Evolutionary conservation across 306 rosid species (phyloP).

Genomic region (Begonia fuchsioides): DNA sequence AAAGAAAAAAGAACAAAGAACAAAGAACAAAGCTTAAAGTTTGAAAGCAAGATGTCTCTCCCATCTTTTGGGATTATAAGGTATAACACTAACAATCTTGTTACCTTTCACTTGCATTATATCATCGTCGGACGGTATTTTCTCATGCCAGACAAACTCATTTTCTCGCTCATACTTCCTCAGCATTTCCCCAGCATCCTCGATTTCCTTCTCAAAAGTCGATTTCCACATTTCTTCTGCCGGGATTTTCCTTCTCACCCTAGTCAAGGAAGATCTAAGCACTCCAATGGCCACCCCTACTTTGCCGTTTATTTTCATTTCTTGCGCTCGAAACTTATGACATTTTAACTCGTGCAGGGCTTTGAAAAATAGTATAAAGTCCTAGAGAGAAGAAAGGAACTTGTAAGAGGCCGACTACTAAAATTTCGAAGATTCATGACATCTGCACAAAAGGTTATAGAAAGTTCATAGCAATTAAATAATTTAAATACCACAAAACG

Average conservation of each 20-base stretch:
- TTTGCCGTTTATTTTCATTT: conserved; percentile 29
- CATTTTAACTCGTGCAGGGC: conserved; percentile 45
- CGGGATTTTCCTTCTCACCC: conserved; percentile 26
- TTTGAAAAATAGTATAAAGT: conserved; percentile 39
- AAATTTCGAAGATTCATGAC: no score
- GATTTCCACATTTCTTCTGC: conserved; percentile 38
- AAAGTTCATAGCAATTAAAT: no score
- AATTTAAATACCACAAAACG: conserved; percentile 27
- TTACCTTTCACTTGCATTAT: conserved; percentile 35
- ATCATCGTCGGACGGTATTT: conserved; percentile 24
- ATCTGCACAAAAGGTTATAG: no score
- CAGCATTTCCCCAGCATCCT: conserved; percentile 35
- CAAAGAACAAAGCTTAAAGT: not conserved
- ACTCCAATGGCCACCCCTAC: conserved; percentile 51
- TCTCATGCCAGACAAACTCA: conserved; percentile 56
- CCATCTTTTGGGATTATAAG: conserved; percentile 51
- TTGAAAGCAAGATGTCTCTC: conserved; percentile 44
- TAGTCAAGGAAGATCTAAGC: conserved; percentile 27
- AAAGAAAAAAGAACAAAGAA: not conserved
- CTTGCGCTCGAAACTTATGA: conserved; percentile 36
- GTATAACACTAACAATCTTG: conserved; percentile 37
- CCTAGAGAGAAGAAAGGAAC: conserved; percentile 24
- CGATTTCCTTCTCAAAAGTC: conserved; percentile 25
- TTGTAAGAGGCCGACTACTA: not conserved
- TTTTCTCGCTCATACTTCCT: conserved; percentile 50